Conservation (phyloP, 177 flowering plant genomes). For the Vitis hybrid region DNA sequence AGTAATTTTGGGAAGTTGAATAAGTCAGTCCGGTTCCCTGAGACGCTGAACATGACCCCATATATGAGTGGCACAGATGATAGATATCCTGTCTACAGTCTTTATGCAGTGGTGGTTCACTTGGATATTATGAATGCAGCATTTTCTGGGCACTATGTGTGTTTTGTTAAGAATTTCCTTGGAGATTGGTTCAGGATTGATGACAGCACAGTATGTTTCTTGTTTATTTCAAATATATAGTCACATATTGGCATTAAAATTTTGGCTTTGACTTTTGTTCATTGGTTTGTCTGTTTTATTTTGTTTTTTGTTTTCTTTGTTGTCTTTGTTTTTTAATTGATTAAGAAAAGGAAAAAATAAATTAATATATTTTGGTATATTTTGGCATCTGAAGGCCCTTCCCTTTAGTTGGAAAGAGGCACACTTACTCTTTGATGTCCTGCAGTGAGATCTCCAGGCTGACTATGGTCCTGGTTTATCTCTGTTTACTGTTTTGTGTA, state of each 20-base stretch:
- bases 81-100: slow-evolving; percentile 58
- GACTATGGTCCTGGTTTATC: no score
- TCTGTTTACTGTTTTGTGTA: no score
- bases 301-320: no score
- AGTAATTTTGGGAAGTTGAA: slow-evolving; percentile 85
- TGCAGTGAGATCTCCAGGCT: no score
- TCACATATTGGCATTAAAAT: no score
- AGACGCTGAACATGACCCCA: slow-evolving; percentile 65
- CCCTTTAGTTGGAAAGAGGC: no score
- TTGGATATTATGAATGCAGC: slow-evolving; percentile 80
- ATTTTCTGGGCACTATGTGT: slow-evolving; percentile 84
- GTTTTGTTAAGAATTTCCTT: slow-evolving; percentile 61
- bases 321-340: no score
- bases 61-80: slow-evolving; percentile 68
- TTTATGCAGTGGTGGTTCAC: slow-evolving; percentile 91
- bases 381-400: no score
- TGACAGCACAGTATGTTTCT: slow-evolving; percentile 68
- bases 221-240: neutral
- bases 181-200: slow-evolving; percentile 83
- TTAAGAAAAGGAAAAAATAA: no score
- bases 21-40: slow-evolving; percentile 68
- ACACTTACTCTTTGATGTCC: no score
- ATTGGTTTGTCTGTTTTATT: neutral
- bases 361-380: no score
- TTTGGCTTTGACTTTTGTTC: no score